These are phyloP conservation scores for Cryphonectria carpinicola DNA, from an alignment of 2,329 filamentous ascomycete species.

Conservation along the genomic window DNA sequence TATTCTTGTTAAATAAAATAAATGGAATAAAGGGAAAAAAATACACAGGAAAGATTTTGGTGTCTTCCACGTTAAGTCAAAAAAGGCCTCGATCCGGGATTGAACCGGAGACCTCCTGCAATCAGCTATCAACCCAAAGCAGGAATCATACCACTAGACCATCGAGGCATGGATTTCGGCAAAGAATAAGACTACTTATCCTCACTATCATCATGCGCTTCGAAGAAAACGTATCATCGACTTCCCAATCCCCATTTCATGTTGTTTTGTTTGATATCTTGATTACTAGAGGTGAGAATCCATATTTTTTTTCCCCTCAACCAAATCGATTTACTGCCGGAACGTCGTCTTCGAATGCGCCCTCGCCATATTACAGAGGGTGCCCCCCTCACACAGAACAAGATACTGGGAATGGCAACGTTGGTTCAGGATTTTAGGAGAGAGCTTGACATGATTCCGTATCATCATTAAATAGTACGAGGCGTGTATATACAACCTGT, in stretches of 20 bases:
- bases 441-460: not conserved
- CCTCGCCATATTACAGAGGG: not conserved
- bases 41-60: too few species aligned
- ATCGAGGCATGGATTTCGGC: not conserved
- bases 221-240: too few species aligned
- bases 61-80: too few species aligned
- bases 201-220: too few species aligned
- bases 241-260: not conserved
- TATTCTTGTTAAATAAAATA: too few species aligned
- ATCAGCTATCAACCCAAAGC: slow-evolving; percentile 3
- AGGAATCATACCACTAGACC: slow-evolving; percentile 18
- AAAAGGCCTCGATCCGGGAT: slow-evolving; percentile 16
- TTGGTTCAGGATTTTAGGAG: not conserved
- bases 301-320: not conserved
- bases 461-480: not conserved
- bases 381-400: not conserved
- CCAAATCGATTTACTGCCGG: not conserved
- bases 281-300: too few species aligned
- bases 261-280: not conserved
- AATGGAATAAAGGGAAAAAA: too few species aligned
- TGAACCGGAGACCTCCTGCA: slow-evolving; percentile 17
- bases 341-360: not conserved
- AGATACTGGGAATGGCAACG: not conserved
- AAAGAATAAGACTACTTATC: not conserved
- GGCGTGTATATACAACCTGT: not conserved